These are phyloP conservation scores for Mycena rosella DNA, from an alignment of 768 basidiomycete species.

Conservation along the genomic window DNA sequence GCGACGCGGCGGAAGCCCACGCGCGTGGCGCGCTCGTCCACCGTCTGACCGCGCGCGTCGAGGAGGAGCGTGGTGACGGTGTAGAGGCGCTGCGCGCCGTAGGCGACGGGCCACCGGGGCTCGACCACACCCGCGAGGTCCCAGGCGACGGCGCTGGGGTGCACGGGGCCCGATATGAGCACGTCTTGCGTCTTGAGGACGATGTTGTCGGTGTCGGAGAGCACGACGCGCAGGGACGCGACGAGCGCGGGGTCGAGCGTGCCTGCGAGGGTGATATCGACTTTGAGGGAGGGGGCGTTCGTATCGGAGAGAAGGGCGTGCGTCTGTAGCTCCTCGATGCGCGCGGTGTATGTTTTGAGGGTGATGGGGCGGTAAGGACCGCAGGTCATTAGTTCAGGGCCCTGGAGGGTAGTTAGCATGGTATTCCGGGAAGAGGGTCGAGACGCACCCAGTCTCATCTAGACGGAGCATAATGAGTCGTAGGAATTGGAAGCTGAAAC, in stretches of 20 bases:
- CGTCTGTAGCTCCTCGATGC: conserved; percentile 71
- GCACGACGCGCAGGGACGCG: conserved; percentile 51
- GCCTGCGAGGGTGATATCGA: conserved; percentile 59
- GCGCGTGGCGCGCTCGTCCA: conserved; percentile 64
- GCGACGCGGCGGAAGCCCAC: conserved; percentile 83
- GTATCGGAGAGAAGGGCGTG: conserved; percentile 62
- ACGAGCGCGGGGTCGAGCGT: conserved; percentile 44
- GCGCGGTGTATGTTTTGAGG: conserved; percentile 70
- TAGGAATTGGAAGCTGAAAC: conserved; percentile 8
- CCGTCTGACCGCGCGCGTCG: conserved; percentile 50
- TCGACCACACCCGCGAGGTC: conserved; percentile 61
- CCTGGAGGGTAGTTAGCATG: conserved; percentile 50
- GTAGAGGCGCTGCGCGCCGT: conserved; percentile 82
- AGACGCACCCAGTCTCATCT: conserved; percentile 83
- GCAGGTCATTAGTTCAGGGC: conserved; percentile 84
- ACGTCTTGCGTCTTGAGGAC: conserved; percentile 46
- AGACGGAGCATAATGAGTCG: conserved; percentile 41
- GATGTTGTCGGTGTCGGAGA: conserved; percentile 48
- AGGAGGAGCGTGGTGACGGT: conserved; percentile 61
- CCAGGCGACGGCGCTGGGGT: conserved; percentile 52
- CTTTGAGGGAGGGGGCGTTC: conserved; percentile 57
- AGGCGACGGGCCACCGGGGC: conserved; percentile 85
- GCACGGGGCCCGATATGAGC: conserved; percentile 42
- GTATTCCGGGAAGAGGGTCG: not conserved
- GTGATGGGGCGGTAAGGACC: conserved; percentile 85